Evolutionary conservation across 176 grass and related monocot genomes (phyloP).

Genomic region (Rhynchospora breviuscula): DNA sequence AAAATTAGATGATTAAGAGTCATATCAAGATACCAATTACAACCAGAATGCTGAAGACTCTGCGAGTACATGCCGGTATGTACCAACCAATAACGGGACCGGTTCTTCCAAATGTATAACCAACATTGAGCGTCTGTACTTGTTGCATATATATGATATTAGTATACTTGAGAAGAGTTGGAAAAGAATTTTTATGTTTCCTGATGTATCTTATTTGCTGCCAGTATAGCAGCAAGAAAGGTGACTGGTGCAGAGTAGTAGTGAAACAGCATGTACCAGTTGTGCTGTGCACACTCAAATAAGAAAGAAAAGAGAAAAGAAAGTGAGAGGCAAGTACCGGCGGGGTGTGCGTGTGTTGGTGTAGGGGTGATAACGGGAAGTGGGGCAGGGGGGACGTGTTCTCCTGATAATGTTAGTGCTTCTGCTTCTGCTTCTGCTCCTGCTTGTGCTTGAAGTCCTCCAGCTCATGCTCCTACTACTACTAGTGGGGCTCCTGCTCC

Average conservation of each 20-base stretch:
- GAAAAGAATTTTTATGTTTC: neutral
- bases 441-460: too few species aligned
- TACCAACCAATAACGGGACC: neutral
- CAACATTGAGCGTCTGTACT: neutral
- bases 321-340: neutral
- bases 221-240: neutral
- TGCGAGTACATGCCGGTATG: constrained; percentile 2
- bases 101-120: neutral
- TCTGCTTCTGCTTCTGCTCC: too few species aligned
- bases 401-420: constrained; percentile 1
- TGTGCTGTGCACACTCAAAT: too few species aligned
- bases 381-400: neutral
- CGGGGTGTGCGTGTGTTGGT: neutral
- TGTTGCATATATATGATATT: neutral
- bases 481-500: too few species aligned
- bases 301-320: too few species aligned
- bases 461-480: too few species aligned
- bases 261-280: neutral
- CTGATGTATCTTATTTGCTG: neutral
- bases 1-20: neutral
- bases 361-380: neutral
- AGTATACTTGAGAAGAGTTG: neutral
- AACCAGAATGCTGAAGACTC: neutral
- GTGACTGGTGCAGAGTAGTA: neutral
- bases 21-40: neutral